Conservation (phyloP, 306 rosid genomes). For the Dalbergia oliveri region DNA sequence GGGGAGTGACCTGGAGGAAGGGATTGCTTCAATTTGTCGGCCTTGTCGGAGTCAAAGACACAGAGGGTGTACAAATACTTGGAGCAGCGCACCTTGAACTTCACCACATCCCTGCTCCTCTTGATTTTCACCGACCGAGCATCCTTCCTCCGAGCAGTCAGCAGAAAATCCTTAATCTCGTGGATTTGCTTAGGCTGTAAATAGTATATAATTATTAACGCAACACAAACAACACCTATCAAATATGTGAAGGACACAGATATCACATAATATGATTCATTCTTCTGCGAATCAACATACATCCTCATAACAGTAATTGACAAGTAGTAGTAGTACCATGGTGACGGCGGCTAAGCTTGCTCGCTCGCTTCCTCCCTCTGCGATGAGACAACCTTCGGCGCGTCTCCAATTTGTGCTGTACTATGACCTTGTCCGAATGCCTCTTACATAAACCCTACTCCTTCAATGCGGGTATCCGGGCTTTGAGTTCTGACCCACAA, state of each 20-base stretch:
- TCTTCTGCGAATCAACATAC: not conserved
- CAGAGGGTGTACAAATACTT: constrained; percentile 86
- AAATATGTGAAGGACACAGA: not conserved
- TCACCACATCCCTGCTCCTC: constrained; percentile 77
- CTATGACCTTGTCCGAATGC: too few relatives aligned
- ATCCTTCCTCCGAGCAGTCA: constrained; percentile 87
- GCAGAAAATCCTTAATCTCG: constrained; percentile 92
- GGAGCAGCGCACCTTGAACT: constrained; percentile 92
- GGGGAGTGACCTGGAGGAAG: constrained; percentile 72
- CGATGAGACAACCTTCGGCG: not conserved
- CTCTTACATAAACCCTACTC: too few relatives aligned
- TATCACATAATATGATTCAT: not conserved
- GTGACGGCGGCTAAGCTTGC: not conserved
- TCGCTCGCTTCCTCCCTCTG: not conserved
- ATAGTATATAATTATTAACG: not conserved
- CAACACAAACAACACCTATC: not conserved
- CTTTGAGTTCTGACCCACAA: too few relatives aligned
- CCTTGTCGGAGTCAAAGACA: constrained; percentile 79
- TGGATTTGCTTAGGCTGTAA: constrained; percentile 88
- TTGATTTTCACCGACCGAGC: constrained; percentile 82
- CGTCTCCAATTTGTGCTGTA: too few relatives aligned
- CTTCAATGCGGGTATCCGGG: too few relatives aligned
- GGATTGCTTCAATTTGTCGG: constrained; percentile 90
- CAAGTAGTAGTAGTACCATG: constrained; percentile 19
- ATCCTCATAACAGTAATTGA: too few relatives aligned